Evolutionary conservation across 148 eudicot species (phyloP).

Genomic region (Drosera capensis): DNA sequence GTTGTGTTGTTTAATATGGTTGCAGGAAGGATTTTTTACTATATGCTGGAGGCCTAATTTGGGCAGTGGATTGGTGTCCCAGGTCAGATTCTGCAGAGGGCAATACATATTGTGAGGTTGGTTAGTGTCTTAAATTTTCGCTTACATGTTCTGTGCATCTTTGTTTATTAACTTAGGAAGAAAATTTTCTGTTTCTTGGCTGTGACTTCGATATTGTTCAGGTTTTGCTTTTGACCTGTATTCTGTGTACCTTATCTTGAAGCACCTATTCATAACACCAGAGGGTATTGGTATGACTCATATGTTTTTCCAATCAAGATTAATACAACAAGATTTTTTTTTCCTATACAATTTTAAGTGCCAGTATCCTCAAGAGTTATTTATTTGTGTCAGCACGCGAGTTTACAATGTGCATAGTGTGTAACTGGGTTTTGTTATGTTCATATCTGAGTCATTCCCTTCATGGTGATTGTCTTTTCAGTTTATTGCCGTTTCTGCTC

Average conservation of each 20-base stretch:
- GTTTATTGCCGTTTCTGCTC: constrained; percentile 93
- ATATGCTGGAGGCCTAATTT: constrained; percentile 68
- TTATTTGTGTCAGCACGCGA: background rate
- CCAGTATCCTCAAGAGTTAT: too few species aligned
- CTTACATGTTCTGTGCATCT: background rate
- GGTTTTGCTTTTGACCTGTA: too few species aligned
- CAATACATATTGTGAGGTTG: constrained; percentile 48
- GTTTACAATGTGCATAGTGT: background rate
- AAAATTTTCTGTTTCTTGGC: too few species aligned
- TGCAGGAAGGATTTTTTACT: constrained; percentile 83
- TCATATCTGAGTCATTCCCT: constrained; percentile 3
- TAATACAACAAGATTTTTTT: too few species aligned
- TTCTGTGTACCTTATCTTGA: too few species aligned
- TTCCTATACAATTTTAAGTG: too few species aligned
- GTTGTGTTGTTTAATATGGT: constrained; percentile 9
- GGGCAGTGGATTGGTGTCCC: constrained; percentile 95
- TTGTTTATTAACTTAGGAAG: background rate
- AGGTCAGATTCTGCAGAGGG: constrained; percentile 27
- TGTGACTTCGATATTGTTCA: too few species aligned
- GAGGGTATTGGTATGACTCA: too few species aligned
- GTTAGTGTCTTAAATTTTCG: too few species aligned
- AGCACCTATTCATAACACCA: too few species aligned
- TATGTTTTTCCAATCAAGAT: too few species aligned
- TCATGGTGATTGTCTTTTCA: constrained; percentile 14
- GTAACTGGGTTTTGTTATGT: background rate